Evolutionary conservation across 306 rosid species (phyloP), one percentile per base, ranked within the genome.

Genomic region (Vicia faba): DNA sequence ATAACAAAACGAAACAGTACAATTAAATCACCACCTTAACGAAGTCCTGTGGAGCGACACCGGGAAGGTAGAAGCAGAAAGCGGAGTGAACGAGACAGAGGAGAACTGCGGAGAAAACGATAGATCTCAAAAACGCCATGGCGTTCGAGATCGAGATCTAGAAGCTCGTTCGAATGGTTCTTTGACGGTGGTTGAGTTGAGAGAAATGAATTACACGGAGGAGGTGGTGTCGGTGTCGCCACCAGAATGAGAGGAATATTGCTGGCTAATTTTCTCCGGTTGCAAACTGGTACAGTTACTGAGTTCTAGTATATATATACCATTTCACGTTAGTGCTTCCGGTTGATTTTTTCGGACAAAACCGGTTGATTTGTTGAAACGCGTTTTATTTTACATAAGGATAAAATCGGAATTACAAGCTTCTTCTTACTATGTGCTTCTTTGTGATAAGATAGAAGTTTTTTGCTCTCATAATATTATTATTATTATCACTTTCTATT

Each of bases 11-110:
- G 26, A 65, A 46, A 68, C 9, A 33, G 9, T 33, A 33, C 38
- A 5, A 33, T 33, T 7, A 33, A 74, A 77, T 69, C 61, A 26
- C 5, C 12, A 90, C 99, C 99, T 95, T 86, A 12, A 40, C 25
- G 82, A 95, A 90, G 49, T 90, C 99, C 79, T 88, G 92, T 1
- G 99, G 99, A 36, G 99, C 99, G 53, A 95, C 99, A 18, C 99
- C 99, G 11, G 99, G 99, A 72, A 95, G 99, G 72, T 95, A 95
- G 83, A 95, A 95, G 68, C 79, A 85, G 80, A 55, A 66, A 71
- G 77, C 84, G 59, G 77, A 82, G 73, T 84, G 92, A 73, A 90
- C 8, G 73, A 95, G 78, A 41, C 80, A 54, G 26, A 89, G 81
- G 29, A 87, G 81, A 56, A 82, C 40, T 1, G 86, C 75, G 18